phyloP scores from a whole-genome alignment of 768 basidiomycete genomes.

The Leccinum variicolor region DNA sequence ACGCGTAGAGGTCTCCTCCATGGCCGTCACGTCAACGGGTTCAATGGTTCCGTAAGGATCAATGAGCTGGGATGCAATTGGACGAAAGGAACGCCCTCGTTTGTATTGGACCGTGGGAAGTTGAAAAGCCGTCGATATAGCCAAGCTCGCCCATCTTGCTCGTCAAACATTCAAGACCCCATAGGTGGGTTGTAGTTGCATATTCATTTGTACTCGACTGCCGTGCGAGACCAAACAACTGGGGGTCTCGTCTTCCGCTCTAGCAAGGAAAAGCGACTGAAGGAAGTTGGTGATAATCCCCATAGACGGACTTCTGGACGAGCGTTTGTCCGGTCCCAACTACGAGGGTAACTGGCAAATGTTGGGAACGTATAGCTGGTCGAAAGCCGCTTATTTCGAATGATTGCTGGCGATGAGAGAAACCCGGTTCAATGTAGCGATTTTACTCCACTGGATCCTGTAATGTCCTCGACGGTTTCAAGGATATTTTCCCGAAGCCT shows the following conservation, averaged over 20 bases:
- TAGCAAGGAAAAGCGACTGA: slow-evolving; percentile 65
- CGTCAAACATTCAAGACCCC: slow-evolving; percentile 86
- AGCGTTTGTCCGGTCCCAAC: slow-evolving; percentile 70
- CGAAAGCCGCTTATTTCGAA: slow-evolving; percentile 56
- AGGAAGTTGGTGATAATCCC: slow-evolving; percentile 75
- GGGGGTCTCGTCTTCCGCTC: slow-evolving; percentile 56
- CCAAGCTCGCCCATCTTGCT: slow-evolving; percentile 89
- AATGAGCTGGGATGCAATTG: slow-evolving; percentile 42
- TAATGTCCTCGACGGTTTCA: slow-evolving; percentile 58
- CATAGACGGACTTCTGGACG: slow-evolving; percentile 79
- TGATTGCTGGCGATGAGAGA: slow-evolving; percentile 70
- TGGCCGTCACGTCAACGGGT: slow-evolving; percentile 68
- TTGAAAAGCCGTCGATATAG: slow-evolving; percentile 88
- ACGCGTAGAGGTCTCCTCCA: slow-evolving; percentile 73
- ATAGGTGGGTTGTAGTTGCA: slow-evolving; percentile 46
- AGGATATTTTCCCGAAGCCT: slow-evolving; percentile 70
- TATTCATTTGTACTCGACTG: slow-evolving; percentile 69
- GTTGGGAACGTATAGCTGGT: slow-evolving; percentile 82
- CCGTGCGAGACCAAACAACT: slow-evolving; percentile 70
- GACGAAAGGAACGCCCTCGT: slow-evolving; percentile 61
- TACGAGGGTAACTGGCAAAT: slow-evolving; percentile 76
- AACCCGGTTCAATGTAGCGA: slow-evolving; percentile 77
- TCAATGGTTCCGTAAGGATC: slow-evolving; percentile 86
- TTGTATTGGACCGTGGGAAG: slow-evolving; percentile 79
- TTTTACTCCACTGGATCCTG: slow-evolving; percentile 77